phyloP scores from a whole-genome alignment of 192 early-diverging fungal species.

The Backusella macrospora region DNA sequence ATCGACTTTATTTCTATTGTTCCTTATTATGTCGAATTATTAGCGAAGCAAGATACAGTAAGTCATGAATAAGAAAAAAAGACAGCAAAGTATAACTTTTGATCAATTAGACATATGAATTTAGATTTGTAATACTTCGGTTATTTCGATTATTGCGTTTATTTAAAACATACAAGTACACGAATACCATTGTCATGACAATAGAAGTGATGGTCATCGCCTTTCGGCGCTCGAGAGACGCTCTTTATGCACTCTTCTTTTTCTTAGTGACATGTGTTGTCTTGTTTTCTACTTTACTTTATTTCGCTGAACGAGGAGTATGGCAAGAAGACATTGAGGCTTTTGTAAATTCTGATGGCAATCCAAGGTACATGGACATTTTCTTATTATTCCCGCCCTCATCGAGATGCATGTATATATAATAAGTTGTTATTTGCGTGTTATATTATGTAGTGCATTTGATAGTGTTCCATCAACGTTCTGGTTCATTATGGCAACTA shows the following conservation, averaged over 20 bases:
- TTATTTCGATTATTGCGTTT: conserved; percentile 76
- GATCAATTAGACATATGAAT: conserved; percentile 61
- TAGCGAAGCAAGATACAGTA: conserved; percentile 66
- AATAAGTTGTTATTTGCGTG: too few relatives aligned
- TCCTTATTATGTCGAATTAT: conserved; percentile 79
- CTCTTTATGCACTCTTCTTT: conserved; percentile 71
- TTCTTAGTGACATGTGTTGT: conserved; percentile 75
- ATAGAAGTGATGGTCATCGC: conserved; percentile 86
- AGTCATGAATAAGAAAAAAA: neutral
- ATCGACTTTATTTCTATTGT: conserved; percentile 78
- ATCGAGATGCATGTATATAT: too few relatives aligned
- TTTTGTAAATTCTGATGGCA: conserved; percentile 68
- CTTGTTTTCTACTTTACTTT: conserved; percentile 75
- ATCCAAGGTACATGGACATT: conserved; percentile 51
- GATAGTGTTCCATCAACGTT: conserved; percentile 79
- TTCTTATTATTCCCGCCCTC: too few relatives aligned
- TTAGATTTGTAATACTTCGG: conserved; percentile 79
- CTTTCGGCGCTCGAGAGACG: conserved; percentile 73
- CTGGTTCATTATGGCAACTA: conserved; percentile 78
- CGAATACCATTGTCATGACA: conserved; percentile 77
- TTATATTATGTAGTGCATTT: conserved; percentile 48
- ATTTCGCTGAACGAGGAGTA: conserved; percentile 81
- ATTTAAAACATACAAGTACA: conserved; percentile 83
- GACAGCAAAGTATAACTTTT: too few relatives aligned
- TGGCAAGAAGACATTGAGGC: conserved; percentile 68